A percentile compares a stretch with the other conserved stretches of the same genome.
phyloP scores from a whole-genome alignment of 106 monocot genomes.

The Alisma plantagoaquatica region DNA sequence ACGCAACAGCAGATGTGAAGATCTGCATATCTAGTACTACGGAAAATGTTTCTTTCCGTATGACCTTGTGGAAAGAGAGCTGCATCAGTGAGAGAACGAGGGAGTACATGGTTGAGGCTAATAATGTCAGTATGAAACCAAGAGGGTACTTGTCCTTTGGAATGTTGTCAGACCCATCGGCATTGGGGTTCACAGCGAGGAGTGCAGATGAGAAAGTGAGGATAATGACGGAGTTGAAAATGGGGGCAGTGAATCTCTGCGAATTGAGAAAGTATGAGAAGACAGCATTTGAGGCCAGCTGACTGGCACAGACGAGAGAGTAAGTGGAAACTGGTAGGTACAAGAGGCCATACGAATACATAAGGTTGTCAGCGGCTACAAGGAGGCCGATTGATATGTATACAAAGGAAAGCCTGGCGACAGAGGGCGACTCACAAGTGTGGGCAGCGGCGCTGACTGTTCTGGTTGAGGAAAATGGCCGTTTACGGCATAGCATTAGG shows the following conservation, averaged over 20 bases:
- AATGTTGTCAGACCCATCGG: background rate
- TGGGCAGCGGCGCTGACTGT: background rate
- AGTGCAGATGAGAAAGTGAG: conserved; percentile 17
- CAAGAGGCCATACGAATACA: conserved; percentile 26
- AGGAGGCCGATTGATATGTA: conserved; percentile 18
- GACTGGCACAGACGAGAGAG: conserved; percentile 22
- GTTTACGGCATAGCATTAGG: background rate
- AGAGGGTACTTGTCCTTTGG: conserved; percentile 3
- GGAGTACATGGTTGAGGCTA: conserved; percentile 14
- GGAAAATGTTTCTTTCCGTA: conserved; percentile 7
- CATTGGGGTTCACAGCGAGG: conserved; percentile 6
- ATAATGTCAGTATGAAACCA: conserved; percentile 16
- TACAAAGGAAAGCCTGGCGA: conserved; percentile 4
- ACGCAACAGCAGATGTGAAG: conserved; percentile 6
- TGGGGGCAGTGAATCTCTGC: conserved; percentile 15
- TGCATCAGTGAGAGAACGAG: conserved; percentile 24
- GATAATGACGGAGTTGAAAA: conserved; percentile 20
- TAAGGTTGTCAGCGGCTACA: conserved; percentile 16
- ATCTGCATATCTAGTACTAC: conserved; percentile 23
- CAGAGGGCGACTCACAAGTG: too few relatives aligned
- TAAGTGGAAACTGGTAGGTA: conserved; percentile 23
- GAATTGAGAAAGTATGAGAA: conserved; percentile 19
- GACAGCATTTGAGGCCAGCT: conserved; percentile 20
- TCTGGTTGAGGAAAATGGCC: background rate
- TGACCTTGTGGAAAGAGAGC: conserved; percentile 17